Base-by-base conservation (phyloP, 257 asterid genomes). In the Forsythia viridissima region DNA sequence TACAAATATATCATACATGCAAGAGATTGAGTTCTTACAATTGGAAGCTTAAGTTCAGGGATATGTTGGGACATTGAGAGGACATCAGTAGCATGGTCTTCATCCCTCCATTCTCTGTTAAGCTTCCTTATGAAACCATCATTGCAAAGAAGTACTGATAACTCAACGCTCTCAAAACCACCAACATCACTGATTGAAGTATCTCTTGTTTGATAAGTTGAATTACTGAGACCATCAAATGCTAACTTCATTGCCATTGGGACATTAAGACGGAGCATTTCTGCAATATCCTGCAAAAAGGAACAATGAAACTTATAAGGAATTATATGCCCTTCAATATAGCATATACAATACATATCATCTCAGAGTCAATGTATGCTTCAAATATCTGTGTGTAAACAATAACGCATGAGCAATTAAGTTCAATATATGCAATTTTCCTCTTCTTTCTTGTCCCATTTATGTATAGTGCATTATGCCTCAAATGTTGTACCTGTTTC, bases 11-110 rank as follows among this genome's bases (percentile, higher is more conserved):
- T 78, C 24, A 34, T 48, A 46, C 36, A 6, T 21, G 68, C 38
- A 76, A 77, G 71, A 68, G 65, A 73, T 67, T 52, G 79, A 66
- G 66, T 57, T 86, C 96, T 86, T 82, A 96, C 99, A 74, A 93
- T 86, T 51, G 98, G 98, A 80, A 93, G 93, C 82, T 87, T 84
- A 74, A 96, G 92, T 78, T 91, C 93, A 48, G 99, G 98, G 72
- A 91, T 88, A 80, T 96, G 98, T 78, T 93, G 98, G 79, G 99
- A 96, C 98, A 96, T 90, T 74, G 99, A 96, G 79, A 96, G 93
- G 71, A 96, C 99, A 90, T 96, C 99, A 40, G 99, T 96, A 57
- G 98, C 90, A 11, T 83, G 93, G 83, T 96, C 97, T 86, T 93
- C 98, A 77, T 87, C 97, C 82, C 98, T 90, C 99, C 99, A 96